Percentiles rank a stretch among this genome's conserved stretches.
Evolutionary conservation across 1,284 basidiomycete genomes (phyloP).

Genomic region (Melampsora abietis-canadensis): DNA sequence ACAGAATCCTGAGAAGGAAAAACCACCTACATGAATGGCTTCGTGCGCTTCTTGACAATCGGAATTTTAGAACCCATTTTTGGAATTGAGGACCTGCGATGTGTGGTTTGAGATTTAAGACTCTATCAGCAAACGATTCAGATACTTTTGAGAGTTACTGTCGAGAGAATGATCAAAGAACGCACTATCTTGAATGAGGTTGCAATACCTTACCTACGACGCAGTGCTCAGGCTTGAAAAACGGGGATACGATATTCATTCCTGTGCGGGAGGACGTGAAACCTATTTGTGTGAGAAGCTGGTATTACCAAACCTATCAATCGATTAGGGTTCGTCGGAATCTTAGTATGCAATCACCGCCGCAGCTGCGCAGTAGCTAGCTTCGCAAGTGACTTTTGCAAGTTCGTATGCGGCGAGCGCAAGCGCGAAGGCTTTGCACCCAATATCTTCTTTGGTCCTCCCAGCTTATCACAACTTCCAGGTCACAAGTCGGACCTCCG

Average conservation of each 20-base stretch:
- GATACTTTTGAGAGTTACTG: too few species aligned
- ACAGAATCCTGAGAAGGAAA: background rate
- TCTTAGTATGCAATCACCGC: too few species aligned
- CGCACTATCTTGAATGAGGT: background rate
- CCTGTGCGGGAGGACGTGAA: background rate
- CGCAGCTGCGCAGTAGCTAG: too few species aligned
- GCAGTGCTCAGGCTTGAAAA: background rate
- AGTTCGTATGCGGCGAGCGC: too few species aligned
- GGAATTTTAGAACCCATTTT: slow-evolving; percentile 58
- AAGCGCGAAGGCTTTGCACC: too few species aligned
- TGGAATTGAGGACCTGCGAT: background rate
- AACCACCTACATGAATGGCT: slow-evolving; percentile 76
- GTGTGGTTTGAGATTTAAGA: background rate
- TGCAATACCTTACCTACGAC: background rate
- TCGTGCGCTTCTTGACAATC: slow-evolving; percentile 94
- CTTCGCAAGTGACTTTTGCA: too few species aligned
- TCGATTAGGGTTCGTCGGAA: background rate
- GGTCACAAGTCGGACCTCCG: too few species aligned
- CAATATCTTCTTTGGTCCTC: too few species aligned
- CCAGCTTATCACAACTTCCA: too few species aligned
- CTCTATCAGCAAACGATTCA: too few species aligned
- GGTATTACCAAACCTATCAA: background rate
- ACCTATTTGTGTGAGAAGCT: slow-evolving; percentile 3
- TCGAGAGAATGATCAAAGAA: too few species aligned
- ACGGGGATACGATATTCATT: background rate